Evolutionary conservation across 805 yeast genomes (phyloP).

Genomic region (Hanseniaspora thailandica): DNA sequence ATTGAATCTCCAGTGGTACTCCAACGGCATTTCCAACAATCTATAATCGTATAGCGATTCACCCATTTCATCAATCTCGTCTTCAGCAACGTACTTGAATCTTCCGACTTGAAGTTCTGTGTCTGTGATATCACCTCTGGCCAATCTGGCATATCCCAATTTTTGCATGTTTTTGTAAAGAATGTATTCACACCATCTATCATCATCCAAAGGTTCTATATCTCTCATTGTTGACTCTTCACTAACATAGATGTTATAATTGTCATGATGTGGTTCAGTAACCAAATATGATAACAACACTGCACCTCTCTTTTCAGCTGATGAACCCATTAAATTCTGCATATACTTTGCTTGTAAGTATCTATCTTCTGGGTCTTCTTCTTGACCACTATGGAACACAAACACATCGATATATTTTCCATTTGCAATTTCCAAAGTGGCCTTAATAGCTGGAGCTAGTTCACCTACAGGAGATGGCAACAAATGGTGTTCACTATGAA

Average conservation of each 20-base stretch:
- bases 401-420: slow-evolving; percentile 69
- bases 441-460: slow-evolving; percentile 95
- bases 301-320: slow-evolving; percentile 55
- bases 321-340: slow-evolving; percentile 66
- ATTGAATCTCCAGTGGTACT: slow-evolving; percentile 51
- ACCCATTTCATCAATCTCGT: slow-evolving; percentile 26
- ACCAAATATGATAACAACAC: slow-evolving; percentile 82
- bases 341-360: slow-evolving; percentile 70
- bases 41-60: slow-evolving; percentile 19
- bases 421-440: slow-evolving; percentile 85
- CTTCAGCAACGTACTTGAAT: slow-evolving; percentile 46
- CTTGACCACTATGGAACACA: slow-evolving; percentile 97
- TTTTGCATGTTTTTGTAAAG: slow-evolving; percentile 76
- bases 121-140: slow-evolving; percentile 88
- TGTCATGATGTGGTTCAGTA: slow-evolving; percentile 75
- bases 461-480: slow-evolving; percentile 97
- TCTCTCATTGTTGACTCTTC: slow-evolving; percentile 79
- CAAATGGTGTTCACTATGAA: slow-evolving; percentile 80
- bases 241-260: slow-evolving; percentile 83
- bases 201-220: slow-evolving; percentile 87
- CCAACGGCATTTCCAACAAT: slow-evolving; percentile 41
- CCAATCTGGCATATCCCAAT: slow-evolving; percentile 85
- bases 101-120: slow-evolving; percentile 94
- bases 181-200: slow-evolving; percentile 97
- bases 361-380: slow-evolving; percentile 91